phyloP scores from a whole-genome alignment of 2,329 filamentous ascomycete genomes.

The Scorias spongiosa region DNA sequence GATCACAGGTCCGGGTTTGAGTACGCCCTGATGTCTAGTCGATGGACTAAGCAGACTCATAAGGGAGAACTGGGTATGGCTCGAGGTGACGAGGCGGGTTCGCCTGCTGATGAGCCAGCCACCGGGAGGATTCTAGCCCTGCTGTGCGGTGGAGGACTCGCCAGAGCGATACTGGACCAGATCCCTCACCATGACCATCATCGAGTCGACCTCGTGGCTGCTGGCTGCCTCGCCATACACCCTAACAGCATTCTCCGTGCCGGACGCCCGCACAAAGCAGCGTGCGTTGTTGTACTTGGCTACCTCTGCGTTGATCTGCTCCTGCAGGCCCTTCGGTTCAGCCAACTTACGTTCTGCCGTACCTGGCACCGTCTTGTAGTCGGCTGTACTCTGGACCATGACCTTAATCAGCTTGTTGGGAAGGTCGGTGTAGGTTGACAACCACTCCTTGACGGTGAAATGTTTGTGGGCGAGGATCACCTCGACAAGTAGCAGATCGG shows the following conservation, averaged over 20 bases:
- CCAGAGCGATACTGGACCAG: background rate
- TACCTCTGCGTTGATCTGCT: slow-evolving; percentile 73
- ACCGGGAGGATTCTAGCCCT: background rate
- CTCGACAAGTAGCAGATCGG: slow-evolving; percentile 90
- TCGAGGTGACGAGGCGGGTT: background rate
- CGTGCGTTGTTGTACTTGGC: slow-evolving; percentile 82
- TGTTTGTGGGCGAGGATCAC: slow-evolving; percentile 89
- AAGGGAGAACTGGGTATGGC: background rate
- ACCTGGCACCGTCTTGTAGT: slow-evolving; percentile 72
- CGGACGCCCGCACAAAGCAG: slow-evolving; percentile 80
- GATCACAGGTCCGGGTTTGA: background rate
- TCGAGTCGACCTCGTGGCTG: slow-evolving; percentile 75
- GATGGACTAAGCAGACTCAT: background rate
- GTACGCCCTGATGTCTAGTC: background rate
- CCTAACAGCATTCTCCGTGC: slow-evolving; percentile 88
- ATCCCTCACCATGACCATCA: slow-evolving; percentile 57
- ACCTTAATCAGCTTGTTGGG: slow-evolving; percentile 92
- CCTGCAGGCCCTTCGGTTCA: slow-evolving; percentile 63
- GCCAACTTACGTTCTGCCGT: slow-evolving; percentile 71
- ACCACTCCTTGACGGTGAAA: slow-evolving; percentile 80
- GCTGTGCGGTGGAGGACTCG: background rate
- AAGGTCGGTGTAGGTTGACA: slow-evolving; percentile 80
- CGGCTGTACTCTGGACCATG: slow-evolving; percentile 71
- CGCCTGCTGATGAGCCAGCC: background rate
- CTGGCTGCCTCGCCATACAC: slow-evolving; percentile 93